Percentiles rank a stretch among this genome's conserved stretches.
Evolutionary conservation across 345 rosid species (phyloP).

Genomic region (Rhodomyrtus tomentosa): DNA sequence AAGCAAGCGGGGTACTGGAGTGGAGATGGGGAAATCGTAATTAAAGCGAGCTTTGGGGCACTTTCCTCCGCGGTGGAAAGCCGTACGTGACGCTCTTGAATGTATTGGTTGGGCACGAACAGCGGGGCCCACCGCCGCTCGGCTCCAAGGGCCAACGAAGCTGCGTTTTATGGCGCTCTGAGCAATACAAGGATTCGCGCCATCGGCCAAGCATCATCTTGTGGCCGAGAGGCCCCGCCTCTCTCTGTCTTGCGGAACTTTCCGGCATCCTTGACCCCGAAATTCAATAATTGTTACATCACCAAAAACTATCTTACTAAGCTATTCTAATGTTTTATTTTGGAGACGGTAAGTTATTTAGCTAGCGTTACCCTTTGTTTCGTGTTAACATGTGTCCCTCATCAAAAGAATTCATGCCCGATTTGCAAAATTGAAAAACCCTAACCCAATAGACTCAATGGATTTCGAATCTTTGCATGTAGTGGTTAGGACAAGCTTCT

Average conservation of each 20-base stretch:
- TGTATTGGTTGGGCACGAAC: background rate
- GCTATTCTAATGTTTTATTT: background rate
- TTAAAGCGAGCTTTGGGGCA: background rate
- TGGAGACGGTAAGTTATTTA: background rate
- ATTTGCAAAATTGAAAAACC: accelerated
- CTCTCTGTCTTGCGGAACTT: background rate
- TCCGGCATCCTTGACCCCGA: background rate
- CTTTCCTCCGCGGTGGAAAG: background rate
- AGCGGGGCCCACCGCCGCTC: background rate
- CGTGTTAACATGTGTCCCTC: background rate
- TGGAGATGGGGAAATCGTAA: background rate
- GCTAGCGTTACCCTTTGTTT: background rate
- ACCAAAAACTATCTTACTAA: background rate
- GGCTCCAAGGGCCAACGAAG: background rate
- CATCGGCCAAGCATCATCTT: background rate
- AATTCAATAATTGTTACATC: background rate
- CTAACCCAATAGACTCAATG: accelerated
- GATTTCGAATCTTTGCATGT: background rate
- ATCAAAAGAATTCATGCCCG: accelerated
- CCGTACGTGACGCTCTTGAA: background rate
- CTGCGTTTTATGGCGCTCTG: background rate
- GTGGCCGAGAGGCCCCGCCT: background rate
- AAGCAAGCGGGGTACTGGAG: background rate
- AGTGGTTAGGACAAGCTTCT: background rate
- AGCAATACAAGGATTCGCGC: background rate